Percentiles rank a stretch among this genome's conserved stretches.
Evolutionary conservation across 192 early-diverging fungal species (phyloP).

Genomic region (Paraglomus occultum): DNA sequence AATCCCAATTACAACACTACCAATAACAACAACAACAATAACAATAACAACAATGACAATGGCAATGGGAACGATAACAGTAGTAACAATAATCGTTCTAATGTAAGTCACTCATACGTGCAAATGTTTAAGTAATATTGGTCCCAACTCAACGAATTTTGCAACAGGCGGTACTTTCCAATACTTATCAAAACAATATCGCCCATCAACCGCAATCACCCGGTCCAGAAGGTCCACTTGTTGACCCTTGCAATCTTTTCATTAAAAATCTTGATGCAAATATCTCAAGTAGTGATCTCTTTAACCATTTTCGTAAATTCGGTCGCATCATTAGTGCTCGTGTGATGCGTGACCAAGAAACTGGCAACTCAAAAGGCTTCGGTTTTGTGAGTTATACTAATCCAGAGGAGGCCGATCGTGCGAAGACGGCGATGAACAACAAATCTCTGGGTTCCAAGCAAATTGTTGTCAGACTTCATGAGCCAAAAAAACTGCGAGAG

Average conservation of each 20-base stretch:
- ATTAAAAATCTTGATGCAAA: conserved; percentile 94
- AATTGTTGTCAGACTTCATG: conserved; percentile 88
- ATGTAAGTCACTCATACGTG: neutral
- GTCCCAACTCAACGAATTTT: neutral
- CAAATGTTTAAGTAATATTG: conserved; percentile 10
- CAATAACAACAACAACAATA: neutral
- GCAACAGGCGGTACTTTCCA: neutral
- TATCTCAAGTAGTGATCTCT: conserved; percentile 91
- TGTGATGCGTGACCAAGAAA: conserved; percentile 72
- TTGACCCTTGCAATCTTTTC: conserved; percentile 79
- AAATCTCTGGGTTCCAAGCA: conserved; percentile 78
- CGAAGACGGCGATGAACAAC: conserved; percentile 88
- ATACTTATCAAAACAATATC: conserved; percentile 2
- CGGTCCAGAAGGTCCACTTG: conserved; percentile 29
- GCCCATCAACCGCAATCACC: conserved; percentile 11
- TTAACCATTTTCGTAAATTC: conserved; percentile 86
- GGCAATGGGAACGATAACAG: neutral
- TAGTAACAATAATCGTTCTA: neutral
- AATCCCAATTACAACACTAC: neutral
- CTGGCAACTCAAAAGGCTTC: conserved; percentile 79
- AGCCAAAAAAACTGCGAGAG: conserved; percentile 83
- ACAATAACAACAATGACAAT: neutral
- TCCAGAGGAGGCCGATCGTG: conserved; percentile 88
- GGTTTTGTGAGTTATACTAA: conserved; percentile 93
- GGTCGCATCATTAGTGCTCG: conserved; percentile 90